A percentile compares a stretch with the other conserved stretches of the same genome.
Conservation (phyloP, 306 rosid genomes). For the Quercus parvula region DNA sequence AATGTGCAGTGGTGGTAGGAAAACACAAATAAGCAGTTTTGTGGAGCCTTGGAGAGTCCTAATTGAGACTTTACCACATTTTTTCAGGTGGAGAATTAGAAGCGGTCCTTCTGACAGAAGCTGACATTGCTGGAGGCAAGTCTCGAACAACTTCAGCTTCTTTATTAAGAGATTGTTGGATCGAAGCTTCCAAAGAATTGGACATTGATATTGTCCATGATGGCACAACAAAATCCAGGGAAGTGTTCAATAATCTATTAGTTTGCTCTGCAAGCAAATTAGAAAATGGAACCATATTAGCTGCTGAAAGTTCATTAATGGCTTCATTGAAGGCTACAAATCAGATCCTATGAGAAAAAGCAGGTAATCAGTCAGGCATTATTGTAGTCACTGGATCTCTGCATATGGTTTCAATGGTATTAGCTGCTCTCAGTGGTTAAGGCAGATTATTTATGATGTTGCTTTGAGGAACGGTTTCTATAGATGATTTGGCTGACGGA, state of each 20-base stretch:
- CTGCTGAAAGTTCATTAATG: constrained; percentile 40
- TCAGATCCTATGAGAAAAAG: constrained; percentile 34
- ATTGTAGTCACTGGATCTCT: constrained; percentile 74
- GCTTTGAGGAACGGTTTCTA: neutral
- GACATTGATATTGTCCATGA: constrained; percentile 33
- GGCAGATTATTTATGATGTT: neutral
- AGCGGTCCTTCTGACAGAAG: constrained; percentile 59
- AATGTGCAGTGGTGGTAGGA: neutral
- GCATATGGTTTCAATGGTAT: constrained; percentile 55
- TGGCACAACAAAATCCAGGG: constrained; percentile 30
- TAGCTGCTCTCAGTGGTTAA: constrained; percentile 38
- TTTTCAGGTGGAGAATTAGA: constrained; percentile 56
- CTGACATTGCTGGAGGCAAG: constrained; percentile 65
- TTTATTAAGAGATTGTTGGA: constrained; percentile 57
- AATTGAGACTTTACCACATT: constrained; percentile 4
- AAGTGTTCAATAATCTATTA: constrained; percentile 21
- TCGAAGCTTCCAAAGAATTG: constrained; percentile 64
- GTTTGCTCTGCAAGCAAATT: constrained; percentile 22
- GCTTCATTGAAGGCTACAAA: constrained; percentile 47
- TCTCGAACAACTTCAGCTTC: constrained; percentile 59
- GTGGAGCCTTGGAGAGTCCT: neutral
- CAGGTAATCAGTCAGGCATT: constrained; percentile 30
- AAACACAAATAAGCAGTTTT: neutral
- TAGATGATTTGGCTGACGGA: neutral
- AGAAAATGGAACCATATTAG: constrained; percentile 39